Base-by-base conservation (phyloP, 352 stramenopile species). In the Phytophthora aleatoria region DNA sequence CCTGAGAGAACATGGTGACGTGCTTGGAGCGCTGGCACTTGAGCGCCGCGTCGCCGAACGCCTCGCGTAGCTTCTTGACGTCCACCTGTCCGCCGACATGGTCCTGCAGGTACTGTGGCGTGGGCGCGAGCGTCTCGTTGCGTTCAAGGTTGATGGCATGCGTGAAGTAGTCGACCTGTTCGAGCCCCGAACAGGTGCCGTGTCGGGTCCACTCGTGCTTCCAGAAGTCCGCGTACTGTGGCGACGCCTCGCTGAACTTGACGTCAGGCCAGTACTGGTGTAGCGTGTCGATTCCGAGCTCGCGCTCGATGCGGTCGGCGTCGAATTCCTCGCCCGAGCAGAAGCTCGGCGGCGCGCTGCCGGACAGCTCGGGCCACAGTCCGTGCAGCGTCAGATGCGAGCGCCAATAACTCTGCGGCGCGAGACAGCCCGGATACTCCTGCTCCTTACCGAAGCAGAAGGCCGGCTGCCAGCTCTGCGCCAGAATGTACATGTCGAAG, bases 151-250 rank as follows among this genome's bases (percentile, higher is more conserved):
- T 72, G n/a, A 98, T 71, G 12, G 90, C 90, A 26, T 77, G 45
- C 30, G 68, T 64, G 73, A 98, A 98, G 75, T 97, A 98, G 33
- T 78, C 74, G 36, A 87, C 61, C 71, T 98, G 86, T 20, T 69
- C 57, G 5, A 98, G 76, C 0, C 90, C 90, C 10, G 89, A 95
- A 77, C 94, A 98, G 45, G 94, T 98, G 30, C 94, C 94, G 65
- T 98, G 94, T 50, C 95, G 94, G 20, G 69, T 89, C 94, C 94
- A 98, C 69, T 98, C 94, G 69, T 98, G 94, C 57, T 87, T 79
- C 93, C 93, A 98, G 61, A 98, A 98, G 36, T 90, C 77, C 24
- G 69, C 73, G 76, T 90, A 96, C 69, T 79, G 51, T 1, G 72
- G 69, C 12, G 78, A 85, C 10, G 53, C 44, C 39, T 76, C 68